Evolutionary conservation across 352 stramenopile genomes (phyloP), one percentile per base, ranked within the genome.

Genomic region (Phytophthora aleatoria): DNA sequence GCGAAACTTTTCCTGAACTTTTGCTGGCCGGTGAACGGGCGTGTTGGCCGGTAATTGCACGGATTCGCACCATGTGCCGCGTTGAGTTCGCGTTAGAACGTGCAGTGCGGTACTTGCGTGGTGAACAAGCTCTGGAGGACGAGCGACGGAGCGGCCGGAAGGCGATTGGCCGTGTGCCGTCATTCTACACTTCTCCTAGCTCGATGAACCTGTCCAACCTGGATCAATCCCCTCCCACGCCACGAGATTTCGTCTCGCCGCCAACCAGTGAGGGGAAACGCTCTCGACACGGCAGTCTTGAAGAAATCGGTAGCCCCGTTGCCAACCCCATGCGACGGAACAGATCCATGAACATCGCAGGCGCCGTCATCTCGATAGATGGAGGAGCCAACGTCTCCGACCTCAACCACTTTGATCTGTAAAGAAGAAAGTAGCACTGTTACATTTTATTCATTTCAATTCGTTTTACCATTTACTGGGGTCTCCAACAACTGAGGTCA

Each of bases 31-130:
- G 95, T 27, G 92, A 99, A 71, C 87, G 90, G 27, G 94, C 91
- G 15, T 96, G 83, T 50, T 98, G 91, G 91, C 91, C 91, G n/a
- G 85, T 95, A 52, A 91, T 99, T 56, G 81, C 97, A 41, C 92
- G 94, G 33, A 99, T 99, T 60, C 95, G 95, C 49, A 97, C 85
- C 45, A 98, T 99, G 84, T 98, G 96, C 64, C 92, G 94, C 44
- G 94, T 99, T 43, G 97, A 99, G 71, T 93, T 98, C 71, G 97
- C 94, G 13, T 85, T 99, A 3, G 97, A 99, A 79, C 79, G 84
- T 27, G 86, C 89, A 24, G 85, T 94, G 39, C 73, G 87, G 20
- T 94, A 92, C 51, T 66, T 95, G 57, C 75, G 85, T 38, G 87
- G 87, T 41, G 87, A 95, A 39, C 85, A 94, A 78, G 84, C 85